These are phyloP conservation scores for Verticillium isaacii DNA, from an alignment of 2,329 filamentous ascomycete species.

Conservation along the genomic window DNA sequence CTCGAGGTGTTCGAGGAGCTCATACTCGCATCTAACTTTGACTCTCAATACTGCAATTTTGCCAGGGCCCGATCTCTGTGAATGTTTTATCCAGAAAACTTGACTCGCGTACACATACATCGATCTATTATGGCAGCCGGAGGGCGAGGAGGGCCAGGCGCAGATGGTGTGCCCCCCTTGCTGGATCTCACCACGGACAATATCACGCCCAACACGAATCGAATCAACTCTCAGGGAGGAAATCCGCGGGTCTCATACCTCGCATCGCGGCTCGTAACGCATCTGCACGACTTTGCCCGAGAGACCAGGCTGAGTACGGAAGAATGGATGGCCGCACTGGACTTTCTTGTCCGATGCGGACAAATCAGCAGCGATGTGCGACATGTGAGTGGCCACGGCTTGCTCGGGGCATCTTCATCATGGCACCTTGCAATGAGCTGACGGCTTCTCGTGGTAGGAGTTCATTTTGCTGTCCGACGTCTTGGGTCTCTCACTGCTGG, in stretches of 20 bases:
- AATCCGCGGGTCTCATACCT: conserved; percentile 63
- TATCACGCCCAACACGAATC: conserved; percentile 67
- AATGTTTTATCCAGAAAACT: too few species aligned
- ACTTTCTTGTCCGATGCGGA: conserved; percentile 64
- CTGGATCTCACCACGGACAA: conserved; percentile 69
- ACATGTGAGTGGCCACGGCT: conserved; percentile 40
- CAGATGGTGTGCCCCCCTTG: conserved; percentile 34
- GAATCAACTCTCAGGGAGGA: conserved; percentile 63
- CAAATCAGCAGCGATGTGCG: conserved; percentile 65
- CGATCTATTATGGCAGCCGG: background rate
- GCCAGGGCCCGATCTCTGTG: background rate
- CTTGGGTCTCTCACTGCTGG: conserved; percentile 67
- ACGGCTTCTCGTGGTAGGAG: conserved; percentile 37
- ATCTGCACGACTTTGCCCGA: conserved; percentile 72
- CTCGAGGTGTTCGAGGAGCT: too few species aligned
- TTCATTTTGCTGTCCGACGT: conserved; percentile 75
- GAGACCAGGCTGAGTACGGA: conserved; percentile 67
- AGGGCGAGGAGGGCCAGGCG: background rate
- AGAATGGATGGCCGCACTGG: conserved; percentile 69
- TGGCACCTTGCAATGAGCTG: background rate
- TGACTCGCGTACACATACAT: too few species aligned
- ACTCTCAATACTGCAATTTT: too few species aligned
- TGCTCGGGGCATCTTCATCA: background rate
- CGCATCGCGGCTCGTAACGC: conserved; percentile 63
- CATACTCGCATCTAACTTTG: too few species aligned